These are phyloP conservation scores for Carpinus fangiana DNA, from an alignment of 306 rosid genomes.

Conservation along the genomic window DNA sequence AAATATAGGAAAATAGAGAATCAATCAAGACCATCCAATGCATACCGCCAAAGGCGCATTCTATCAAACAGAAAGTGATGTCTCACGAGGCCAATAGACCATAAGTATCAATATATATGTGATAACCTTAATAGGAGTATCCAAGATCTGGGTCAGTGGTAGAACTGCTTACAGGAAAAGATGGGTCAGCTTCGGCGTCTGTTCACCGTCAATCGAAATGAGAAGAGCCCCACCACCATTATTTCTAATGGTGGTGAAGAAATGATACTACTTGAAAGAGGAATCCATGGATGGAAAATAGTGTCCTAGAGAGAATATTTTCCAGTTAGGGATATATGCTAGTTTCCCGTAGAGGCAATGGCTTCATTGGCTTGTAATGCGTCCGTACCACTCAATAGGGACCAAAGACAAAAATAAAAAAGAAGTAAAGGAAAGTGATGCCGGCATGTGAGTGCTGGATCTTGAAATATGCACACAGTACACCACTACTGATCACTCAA, in stretches of 20 bases:
- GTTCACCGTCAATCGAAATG: not conserved
- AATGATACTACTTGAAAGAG: not conserved
- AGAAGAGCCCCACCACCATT: not conserved
- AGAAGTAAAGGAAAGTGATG: not conserved
- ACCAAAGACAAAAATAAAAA: not conserved
- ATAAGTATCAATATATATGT: not conserved
- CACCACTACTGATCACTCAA: not conserved
- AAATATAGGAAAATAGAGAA: not conserved
- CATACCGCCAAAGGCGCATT: not conserved
- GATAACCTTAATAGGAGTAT: not conserved
- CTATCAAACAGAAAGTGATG: conserved; percentile 2
- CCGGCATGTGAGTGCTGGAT: not conserved
- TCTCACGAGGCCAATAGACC: not conserved
- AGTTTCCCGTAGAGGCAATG: not conserved
- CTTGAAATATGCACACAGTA: not conserved
- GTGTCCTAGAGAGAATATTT: not conserved
- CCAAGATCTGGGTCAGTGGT: not conserved
- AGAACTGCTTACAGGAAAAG: not conserved
- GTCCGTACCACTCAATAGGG: not conserved
- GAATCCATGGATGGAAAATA: not conserved
- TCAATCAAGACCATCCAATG: not conserved
- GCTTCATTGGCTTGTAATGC: not conserved
- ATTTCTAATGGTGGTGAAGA: not conserved
- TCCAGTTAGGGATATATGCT: not conserved
- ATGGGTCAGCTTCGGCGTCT: not conserved